Evolutionary conservation across 108 stramenopile species (phyloP).

Genomic region (Conticribra weissflogii): DNA sequence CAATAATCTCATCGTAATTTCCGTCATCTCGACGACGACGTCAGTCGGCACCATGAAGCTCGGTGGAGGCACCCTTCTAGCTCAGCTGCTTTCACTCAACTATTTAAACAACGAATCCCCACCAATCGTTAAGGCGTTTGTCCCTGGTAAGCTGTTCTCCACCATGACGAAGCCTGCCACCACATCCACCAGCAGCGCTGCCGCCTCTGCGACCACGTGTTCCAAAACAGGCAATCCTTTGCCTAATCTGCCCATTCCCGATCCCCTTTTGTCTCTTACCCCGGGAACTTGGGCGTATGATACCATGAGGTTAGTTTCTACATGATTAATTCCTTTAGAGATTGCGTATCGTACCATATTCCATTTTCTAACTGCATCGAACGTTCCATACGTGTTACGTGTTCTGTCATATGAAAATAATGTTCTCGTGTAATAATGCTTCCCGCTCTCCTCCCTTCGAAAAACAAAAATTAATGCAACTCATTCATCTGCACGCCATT

Average conservation of each 20-base stretch:
- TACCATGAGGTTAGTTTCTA: conserved; percentile 85
- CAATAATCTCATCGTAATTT: no score
- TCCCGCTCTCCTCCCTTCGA: no score
- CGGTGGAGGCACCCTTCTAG: background rate
- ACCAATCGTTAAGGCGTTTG: background rate
- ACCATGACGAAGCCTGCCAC: background rate
- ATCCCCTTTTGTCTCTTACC: conserved; percentile 62
- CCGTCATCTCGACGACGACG: no score
- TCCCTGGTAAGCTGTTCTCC: background rate
- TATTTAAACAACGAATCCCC: background rate
- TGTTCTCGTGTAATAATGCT: no score
- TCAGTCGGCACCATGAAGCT: background rate
- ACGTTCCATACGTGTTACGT: no score
- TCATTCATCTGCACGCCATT: no score
- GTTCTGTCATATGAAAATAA: no score
- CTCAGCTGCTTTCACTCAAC: background rate
- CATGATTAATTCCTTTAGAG: no score
- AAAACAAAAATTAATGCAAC: no score
- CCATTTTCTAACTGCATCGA: no score
- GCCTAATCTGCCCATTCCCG: conserved; percentile 75
- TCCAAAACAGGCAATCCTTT: conserved; percentile 49
- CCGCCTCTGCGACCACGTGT: conserved; percentile 9
- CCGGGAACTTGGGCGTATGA: conserved; percentile 97
- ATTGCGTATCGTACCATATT: no score
- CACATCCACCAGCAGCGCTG: background rate